A percentile compares a stretch with the other conserved stretches of the same genome.
These are phyloP conservation scores for Boechera retrofracta DNA, from an alignment of 345 rosid species.

Conservation along the genomic window DNA sequence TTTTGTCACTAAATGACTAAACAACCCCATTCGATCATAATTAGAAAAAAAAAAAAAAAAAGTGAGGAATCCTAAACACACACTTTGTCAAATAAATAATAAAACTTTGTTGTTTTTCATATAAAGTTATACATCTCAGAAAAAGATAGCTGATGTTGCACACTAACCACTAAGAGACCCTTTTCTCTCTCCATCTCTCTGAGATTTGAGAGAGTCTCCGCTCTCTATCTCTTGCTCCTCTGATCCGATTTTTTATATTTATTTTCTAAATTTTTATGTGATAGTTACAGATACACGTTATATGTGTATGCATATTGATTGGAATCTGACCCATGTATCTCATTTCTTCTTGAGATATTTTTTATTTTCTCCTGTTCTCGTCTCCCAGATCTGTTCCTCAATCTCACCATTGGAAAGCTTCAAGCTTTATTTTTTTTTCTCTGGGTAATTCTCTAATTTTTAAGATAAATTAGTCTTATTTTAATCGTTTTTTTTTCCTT, in stretches of 20 bases:
- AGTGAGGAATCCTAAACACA: slow-evolving; percentile 40
- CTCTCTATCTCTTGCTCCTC: slow-evolving; percentile 30
- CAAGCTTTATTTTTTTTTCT: slow-evolving; percentile 17
- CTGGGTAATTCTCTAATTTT: slow-evolving; percentile 32
- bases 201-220: slow-evolving; percentile 39
- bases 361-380: neutral
- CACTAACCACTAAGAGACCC: slow-evolving; percentile 33
- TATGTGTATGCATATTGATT: slow-evolving; percentile 35
- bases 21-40: slow-evolving; percentile 36
- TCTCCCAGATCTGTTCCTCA: slow-evolving; percentile 48
- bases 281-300: slow-evolving; percentile 44
- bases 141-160: slow-evolving; percentile 45
- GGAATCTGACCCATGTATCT: slow-evolving; percentile 48
- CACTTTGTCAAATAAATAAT: slow-evolving; percentile 17
- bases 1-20: slow-evolving; percentile 40
- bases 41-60: slow-evolving; percentile 26
- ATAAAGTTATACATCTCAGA: slow-evolving; percentile 34
- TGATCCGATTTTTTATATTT: slow-evolving; percentile 31
- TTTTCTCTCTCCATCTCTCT: slow-evolving; percentile 14
- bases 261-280: slow-evolving; percentile 15
- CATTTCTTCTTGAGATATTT: slow-evolving; percentile 36
- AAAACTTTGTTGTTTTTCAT: neutral
- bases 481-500: slow-evolving; percentile 1
- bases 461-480: neutral
- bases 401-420: slow-evolving; percentile 32